These are phyloP conservation scores for Amanita phalloides DNA, from an alignment of 768 basidiomycete genomes.

Conservation along the genomic window DNA sequence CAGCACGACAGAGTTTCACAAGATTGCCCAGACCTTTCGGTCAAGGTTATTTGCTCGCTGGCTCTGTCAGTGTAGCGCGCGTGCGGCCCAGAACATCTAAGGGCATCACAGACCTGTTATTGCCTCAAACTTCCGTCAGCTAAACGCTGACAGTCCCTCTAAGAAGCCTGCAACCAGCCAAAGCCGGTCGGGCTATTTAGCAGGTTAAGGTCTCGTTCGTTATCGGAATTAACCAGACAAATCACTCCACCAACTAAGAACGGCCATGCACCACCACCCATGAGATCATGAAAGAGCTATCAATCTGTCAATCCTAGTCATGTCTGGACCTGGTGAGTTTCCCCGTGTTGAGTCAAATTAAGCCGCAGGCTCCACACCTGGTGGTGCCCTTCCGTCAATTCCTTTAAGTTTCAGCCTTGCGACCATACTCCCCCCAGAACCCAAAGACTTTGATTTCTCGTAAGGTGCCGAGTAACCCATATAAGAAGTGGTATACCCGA, in stretches of 20 bases:
- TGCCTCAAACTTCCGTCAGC: slow-evolving; percentile 81
- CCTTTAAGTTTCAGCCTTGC: slow-evolving; percentile 68
- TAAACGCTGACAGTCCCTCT: slow-evolving; percentile 79
- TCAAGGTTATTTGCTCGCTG: slow-evolving; percentile 24
- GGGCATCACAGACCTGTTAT: slow-evolving; percentile 89
- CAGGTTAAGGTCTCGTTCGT: slow-evolving; percentile 79
- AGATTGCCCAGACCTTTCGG: slow-evolving; percentile 51
- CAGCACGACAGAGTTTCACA: slow-evolving; percentile 18
- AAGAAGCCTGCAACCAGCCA: slow-evolving; percentile 72
- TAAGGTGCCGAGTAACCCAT: slow-evolving; percentile 73
- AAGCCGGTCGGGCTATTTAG: slow-evolving; percentile 80
- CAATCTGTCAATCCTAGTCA: slow-evolving; percentile 71
- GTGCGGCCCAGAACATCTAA: slow-evolving; percentile 87
- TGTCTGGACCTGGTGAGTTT: slow-evolving; percentile 77
- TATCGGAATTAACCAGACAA: slow-evolving; percentile 80
- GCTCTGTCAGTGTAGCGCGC: slow-evolving; percentile 84
- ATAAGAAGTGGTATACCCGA: slow-evolving; percentile 53
- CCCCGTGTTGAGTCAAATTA: slow-evolving; percentile 80
- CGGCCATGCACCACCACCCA: slow-evolving; percentile 86
- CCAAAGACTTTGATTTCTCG: slow-evolving; percentile 86
- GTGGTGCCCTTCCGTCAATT: slow-evolving; percentile 81
- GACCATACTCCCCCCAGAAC: slow-evolving; percentile 48
- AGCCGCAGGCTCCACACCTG: slow-evolving; percentile 69
- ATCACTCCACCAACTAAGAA: slow-evolving; percentile 90
- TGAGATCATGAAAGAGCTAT: slow-evolving; percentile 80